Conservation (phyloP, 1,284 basidiomycete genomes). For the Marasmius sp. region DNA sequence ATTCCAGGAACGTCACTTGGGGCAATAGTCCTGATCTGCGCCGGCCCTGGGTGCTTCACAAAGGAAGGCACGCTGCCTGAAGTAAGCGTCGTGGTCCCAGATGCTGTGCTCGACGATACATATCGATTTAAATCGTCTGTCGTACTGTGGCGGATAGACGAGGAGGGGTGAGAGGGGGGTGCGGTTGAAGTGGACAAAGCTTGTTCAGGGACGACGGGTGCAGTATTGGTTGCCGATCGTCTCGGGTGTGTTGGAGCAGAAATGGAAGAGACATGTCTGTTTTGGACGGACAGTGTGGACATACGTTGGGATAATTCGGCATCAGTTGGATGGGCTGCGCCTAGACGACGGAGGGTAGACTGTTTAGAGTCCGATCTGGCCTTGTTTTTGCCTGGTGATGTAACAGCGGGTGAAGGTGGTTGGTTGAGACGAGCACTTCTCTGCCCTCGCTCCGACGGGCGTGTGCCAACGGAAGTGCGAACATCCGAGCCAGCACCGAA, state of each 20-base stretch:
- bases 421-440: not conserved
- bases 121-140: conserved; percentile 82
- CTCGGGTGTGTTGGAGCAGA: not conserved
- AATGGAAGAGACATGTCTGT: not conserved
- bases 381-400: not conserved
- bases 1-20: conserved; percentile 76
- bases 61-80: conserved; percentile 74
- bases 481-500: conserved; percentile 7
- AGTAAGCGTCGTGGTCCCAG: conserved; percentile 67
- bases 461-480: not conserved
- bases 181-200: conserved; percentile 13
- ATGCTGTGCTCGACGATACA: conserved; percentile 80
- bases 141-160: conserved; percentile 47
- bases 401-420: not conserved
- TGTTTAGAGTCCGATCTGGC: not conserved
- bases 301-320: conserved; percentile 3
- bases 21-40: conserved; percentile 73
- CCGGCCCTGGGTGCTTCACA: conserved; percentile 80
- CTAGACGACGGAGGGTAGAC: not conserved
- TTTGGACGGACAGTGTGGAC: conserved; percentile 3
- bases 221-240: conserved; percentile 19
- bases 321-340: conserved; percentile 1
- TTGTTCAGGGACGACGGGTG: conserved; percentile 15
- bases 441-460: not conserved
- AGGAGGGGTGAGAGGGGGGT: conserved; percentile 46